Conservation (phyloP, 2,329 filamentous ascomycete species). For the Fonsecaea pedrosoi region DNA sequence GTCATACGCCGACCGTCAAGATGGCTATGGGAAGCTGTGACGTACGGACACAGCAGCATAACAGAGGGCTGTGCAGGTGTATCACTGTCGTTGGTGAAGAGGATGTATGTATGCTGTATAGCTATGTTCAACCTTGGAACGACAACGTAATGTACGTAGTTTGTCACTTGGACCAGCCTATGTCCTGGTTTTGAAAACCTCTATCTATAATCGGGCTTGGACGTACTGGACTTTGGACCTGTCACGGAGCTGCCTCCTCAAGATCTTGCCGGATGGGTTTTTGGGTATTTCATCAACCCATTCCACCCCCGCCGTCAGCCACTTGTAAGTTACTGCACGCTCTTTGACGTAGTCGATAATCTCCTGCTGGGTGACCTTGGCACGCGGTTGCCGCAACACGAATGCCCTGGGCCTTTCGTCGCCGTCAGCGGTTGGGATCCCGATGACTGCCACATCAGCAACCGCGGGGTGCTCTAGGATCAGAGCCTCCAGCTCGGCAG, state of each 20-base stretch:
- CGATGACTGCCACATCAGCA: constrained; percentile 55
- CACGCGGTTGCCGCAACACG: constrained; percentile 45
- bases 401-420: constrained; percentile 51
- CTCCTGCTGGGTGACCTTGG: constrained; percentile 47
- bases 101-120: no score
- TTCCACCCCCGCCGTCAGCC: constrained; percentile 13
- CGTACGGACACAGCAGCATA: no score
- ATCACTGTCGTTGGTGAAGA: no score
- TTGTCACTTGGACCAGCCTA: background rate
- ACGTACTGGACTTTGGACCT: background rate
- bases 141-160: no score
- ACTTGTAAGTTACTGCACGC: constrained; percentile 24
- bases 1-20: no score
- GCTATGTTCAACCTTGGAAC: no score
- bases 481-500: constrained; percentile 54
- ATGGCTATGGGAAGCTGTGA: no score
- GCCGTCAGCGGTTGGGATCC: constrained; percentile 45
- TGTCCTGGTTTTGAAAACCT: background rate
- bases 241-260: constrained; percentile 6
- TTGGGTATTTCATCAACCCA: constrained; percentile 7
- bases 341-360: constrained; percentile 39
- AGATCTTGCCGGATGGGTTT: constrained; percentile 18
- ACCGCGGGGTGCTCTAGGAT: constrained; percentile 53
- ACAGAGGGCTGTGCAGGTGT: no score
- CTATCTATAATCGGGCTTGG: background rate